Evolutionary conservation across 805 yeast genomes (phyloP).

Genomic region (Blastobotrys mokoenaii): DNA sequence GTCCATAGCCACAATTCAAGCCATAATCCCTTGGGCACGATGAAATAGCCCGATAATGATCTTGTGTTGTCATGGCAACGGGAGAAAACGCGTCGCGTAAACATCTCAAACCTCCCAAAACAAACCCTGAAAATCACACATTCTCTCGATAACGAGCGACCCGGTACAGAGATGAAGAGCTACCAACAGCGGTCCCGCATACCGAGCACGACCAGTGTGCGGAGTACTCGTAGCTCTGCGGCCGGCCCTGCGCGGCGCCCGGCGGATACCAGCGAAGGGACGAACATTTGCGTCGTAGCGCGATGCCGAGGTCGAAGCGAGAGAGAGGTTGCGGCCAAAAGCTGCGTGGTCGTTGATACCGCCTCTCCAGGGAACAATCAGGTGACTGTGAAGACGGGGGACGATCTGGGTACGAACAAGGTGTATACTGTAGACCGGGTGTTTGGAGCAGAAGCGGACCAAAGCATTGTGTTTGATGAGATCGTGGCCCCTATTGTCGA

Average conservation of each 20-base stretch:
- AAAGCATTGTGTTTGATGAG: constrained; percentile 52
- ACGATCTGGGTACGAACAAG: constrained; percentile 28
- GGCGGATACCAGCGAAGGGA: constrained; percentile 20
- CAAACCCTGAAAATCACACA: too few species aligned
- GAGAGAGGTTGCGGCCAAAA: constrained; percentile 48
- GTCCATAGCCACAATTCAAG: too few species aligned
- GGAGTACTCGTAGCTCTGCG: neutral
- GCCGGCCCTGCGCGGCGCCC: neutral
- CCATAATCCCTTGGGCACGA: too few species aligned
- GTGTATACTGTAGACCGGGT: constrained; percentile 71
- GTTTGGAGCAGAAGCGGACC: constrained; percentile 77
- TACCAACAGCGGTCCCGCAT: neutral
- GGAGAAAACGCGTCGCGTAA: too few species aligned
- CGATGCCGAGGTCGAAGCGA: constrained; percentile 56
- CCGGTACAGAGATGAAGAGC: too few species aligned
- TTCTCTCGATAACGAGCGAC: too few species aligned
- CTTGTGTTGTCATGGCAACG: too few species aligned
- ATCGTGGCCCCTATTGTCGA: constrained; percentile 56
- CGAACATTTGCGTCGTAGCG: constrained; percentile 54
- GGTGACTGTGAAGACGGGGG: constrained; percentile 39
- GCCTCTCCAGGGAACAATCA: constrained; percentile 40
- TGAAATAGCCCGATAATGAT: too few species aligned
- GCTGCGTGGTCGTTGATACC: constrained; percentile 53
- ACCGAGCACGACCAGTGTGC: neutral
- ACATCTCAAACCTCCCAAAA: too few species aligned